These are phyloP conservation scores for Trichoderma sp. DNA, from an alignment of 2,329 filamentous ascomycete genomes.

Conservation along the genomic window DNA sequence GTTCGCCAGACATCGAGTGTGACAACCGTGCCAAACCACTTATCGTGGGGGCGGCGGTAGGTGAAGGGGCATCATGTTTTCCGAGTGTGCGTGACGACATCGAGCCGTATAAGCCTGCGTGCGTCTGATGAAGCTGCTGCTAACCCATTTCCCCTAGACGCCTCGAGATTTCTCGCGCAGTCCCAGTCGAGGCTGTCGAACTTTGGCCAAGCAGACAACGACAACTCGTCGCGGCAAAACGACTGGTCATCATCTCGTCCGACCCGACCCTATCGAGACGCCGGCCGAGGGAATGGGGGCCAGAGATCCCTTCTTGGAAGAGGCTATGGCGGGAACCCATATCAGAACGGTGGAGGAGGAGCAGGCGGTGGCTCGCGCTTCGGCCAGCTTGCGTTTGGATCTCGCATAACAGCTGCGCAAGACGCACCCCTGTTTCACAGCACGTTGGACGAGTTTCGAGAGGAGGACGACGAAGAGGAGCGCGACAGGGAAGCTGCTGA, in stretches of 20 bases:
- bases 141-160: conserved; percentile 63
- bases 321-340: conserved; percentile 68
- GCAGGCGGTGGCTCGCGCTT: conserved; percentile 62
- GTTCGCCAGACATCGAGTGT: neutral
- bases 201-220: conserved; percentile 62
- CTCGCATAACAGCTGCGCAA: conserved; percentile 68
- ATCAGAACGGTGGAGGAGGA: conserved; percentile 68
- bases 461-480: conserved; percentile 91
- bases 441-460: conserved; percentile 83
- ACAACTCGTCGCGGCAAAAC: conserved; percentile 32
- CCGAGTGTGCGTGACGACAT: conserved; percentile 71
- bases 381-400: conserved; percentile 72
- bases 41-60: conserved; percentile 37
- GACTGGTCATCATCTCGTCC: conserved; percentile 42
- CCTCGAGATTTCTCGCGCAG: conserved; percentile 93
- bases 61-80: conserved; percentile 50
- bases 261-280: conserved; percentile 36
- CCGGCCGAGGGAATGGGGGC: conserved; percentile 32
- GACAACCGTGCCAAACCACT: conserved; percentile 12
- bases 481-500: conserved; percentile 91
- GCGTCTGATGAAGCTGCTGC: conserved; percentile 5
- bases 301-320: conserved; percentile 49
- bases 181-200: conserved; percentile 86
- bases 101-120: neutral
- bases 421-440: conserved; percentile 95